A percentile compares a stretch with the other conserved stretches of the same genome.
phyloP scores from a whole-genome alignment of 768 basidiomycete species.

The Rhodotorula sphaerocarpa region DNA sequence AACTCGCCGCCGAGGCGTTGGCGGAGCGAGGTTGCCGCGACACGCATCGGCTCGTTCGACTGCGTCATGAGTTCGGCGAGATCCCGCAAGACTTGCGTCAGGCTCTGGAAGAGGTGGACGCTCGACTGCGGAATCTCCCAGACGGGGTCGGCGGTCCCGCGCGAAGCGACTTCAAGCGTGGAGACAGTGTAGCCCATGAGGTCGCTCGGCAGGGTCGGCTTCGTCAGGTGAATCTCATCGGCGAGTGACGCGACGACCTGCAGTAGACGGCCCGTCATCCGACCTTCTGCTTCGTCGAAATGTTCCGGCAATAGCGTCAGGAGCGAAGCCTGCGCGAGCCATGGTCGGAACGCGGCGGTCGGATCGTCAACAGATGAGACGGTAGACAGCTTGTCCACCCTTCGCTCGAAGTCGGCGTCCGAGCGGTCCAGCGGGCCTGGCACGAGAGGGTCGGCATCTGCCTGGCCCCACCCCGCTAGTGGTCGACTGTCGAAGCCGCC shows the following conservation, averaged over 20 bases:
- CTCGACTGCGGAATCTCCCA: conserved; percentile 62
- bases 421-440: not conserved
- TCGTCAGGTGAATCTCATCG: conserved; percentile 61
- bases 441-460: conserved; percentile 4
- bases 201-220: conserved; percentile 63
- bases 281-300: conserved; percentile 19
- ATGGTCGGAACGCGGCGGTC: conserved; percentile 15
- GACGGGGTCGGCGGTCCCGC: conserved; percentile 51
- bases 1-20: conserved; percentile 28
- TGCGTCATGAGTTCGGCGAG: conserved; percentile 47
- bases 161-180: conserved; percentile 67
- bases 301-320: conserved; percentile 1
- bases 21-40: conserved; percentile 14
- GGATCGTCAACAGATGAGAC: conserved; percentile 10
- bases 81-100: conserved; percentile 62
- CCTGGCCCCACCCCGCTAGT: conserved; percentile 18
- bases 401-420: not conserved
- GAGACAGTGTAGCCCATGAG: conserved; percentile 80
- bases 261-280: conserved; percentile 54
- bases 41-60: not conserved
- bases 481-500: not conserved
- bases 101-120: conserved; percentile 63
- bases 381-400: conserved; percentile 12
- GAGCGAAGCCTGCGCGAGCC: conserved; percentile 15
- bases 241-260: conserved; percentile 68